Evolutionary conservation across 495 filamentous ascomycete species (phyloP).

Genomic region (Penicillium argentinense): DNA sequence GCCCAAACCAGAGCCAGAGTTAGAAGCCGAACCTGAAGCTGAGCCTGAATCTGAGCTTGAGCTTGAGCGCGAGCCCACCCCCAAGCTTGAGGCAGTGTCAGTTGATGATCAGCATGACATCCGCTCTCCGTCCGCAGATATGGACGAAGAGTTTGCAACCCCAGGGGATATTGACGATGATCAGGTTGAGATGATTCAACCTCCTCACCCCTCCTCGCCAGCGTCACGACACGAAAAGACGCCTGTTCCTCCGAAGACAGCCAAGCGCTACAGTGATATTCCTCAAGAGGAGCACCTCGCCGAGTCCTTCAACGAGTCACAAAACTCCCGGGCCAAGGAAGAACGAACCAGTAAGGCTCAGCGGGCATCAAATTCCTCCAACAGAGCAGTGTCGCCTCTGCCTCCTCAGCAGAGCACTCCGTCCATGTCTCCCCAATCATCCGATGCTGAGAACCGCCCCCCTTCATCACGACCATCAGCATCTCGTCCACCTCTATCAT

Average conservation of each 20-base stretch:
- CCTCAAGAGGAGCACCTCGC: slow-evolving; percentile 42
- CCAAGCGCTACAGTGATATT: slow-evolving; percentile 47
- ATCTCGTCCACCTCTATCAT: slow-evolving; percentile 31
- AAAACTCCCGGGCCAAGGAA: slow-evolving; percentile 13
- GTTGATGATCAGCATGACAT: slow-evolving; percentile 5
- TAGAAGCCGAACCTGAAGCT: neutral
- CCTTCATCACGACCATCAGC: slow-evolving; percentile 59
- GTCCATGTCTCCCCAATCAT: slow-evolving; percentile 69
- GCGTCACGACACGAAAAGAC: slow-evolving; percentile 26
- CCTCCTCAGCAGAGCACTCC: slow-evolving; percentile 42
- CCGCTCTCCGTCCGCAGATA: slow-evolving; percentile 16
- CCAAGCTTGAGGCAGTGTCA: slow-evolving; percentile 4
- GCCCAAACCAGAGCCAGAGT: slow-evolving; percentile 5
- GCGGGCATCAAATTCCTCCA: slow-evolving; percentile 9
- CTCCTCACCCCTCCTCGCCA: slow-evolving; percentile 20
- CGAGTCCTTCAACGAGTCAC: slow-evolving; percentile 28
- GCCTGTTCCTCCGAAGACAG: slow-evolving; percentile 42
- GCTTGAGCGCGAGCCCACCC: slow-evolving; percentile 26
- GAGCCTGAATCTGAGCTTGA: slow-evolving; percentile 8
- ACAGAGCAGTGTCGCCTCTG: slow-evolving; percentile 33
- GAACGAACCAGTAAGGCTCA: slow-evolving; percentile 5
- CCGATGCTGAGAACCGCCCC: slow-evolving; percentile 78
- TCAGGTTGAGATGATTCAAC: slow-evolving; percentile 25
- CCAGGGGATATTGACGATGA: slow-evolving; percentile 26
- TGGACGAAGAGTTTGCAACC: slow-evolving; percentile 20